phyloP scores from a whole-genome alignment of 1,139 yeast species.

The Pichia sp. region DNA sequence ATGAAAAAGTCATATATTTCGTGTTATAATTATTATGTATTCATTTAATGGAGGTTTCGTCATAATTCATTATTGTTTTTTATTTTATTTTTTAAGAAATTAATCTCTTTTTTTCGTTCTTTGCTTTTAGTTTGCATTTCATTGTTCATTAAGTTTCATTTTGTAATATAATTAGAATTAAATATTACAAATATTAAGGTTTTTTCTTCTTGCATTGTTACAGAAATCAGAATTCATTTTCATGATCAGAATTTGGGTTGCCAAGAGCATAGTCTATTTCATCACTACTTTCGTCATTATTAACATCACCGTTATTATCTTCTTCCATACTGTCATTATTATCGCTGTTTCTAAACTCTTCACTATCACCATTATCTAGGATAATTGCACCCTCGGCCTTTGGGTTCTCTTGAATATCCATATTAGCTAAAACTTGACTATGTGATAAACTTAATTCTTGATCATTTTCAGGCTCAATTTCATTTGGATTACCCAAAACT shows the following conservation, averaged over 20 bases:
- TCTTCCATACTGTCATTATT: constrained; percentile 15
- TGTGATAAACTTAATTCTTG: constrained; percentile 8
- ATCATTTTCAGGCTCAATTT: constrained; percentile 19
- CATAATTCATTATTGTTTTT: background rate
- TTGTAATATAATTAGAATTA: background rate
- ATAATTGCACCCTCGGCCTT: constrained; percentile 24
- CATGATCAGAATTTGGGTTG: constrained; percentile 15
- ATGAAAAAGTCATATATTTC: no score
- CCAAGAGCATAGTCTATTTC: constrained; percentile 9
- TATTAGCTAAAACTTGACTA: constrained; percentile 12
- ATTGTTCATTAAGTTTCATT: background rate
- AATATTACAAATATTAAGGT: no score
- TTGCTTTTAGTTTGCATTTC: no score
- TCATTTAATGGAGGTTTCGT: no score
- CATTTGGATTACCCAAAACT: constrained; percentile 67
- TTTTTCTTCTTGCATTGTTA: no score
- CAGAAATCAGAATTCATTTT: no score
- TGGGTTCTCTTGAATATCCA: constrained; percentile 16
- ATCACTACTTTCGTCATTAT: constrained; percentile 9
- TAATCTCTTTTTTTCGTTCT: no score
- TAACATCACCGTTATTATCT: constrained; percentile 13
- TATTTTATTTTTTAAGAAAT: no score
- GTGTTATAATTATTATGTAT: no score
- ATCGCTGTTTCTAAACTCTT: constrained; percentile 13
- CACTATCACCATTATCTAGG: constrained; percentile 30